Conservation (phyloP, 371 early-diverging fungal species). For the Rhizopus delemar region DNA sequence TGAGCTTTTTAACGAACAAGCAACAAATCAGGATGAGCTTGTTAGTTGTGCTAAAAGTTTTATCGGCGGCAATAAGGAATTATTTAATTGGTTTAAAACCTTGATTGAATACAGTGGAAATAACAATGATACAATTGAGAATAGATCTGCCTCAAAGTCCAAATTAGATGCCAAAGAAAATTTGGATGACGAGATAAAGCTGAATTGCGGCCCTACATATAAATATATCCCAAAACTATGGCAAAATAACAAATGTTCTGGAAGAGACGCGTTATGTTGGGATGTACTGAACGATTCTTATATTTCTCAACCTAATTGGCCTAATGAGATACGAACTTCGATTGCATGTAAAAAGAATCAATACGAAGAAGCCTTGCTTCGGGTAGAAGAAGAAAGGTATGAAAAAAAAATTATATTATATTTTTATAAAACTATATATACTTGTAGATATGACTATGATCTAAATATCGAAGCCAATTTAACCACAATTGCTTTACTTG, state of each 20-base stretch:
- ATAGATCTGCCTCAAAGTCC: constrained; percentile 21
- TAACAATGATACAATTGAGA: constrained; percentile 34
- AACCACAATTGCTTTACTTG: constrained; percentile 87
- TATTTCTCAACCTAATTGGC: constrained; percentile 94
- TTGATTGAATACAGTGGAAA: constrained; percentile 87
- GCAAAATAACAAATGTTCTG: constrained; percentile 71
- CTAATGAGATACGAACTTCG: constrained; percentile 92
- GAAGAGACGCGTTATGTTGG: constrained; percentile 85
- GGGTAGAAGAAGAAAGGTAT: constrained; percentile 95
- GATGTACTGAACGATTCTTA: constrained; percentile 97
- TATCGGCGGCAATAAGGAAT: constrained; percentile 71
- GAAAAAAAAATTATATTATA: not conserved
- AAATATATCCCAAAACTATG: constrained; percentile 57
- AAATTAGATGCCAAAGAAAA: constrained; percentile 20
- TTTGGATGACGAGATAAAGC: constrained; percentile 22
- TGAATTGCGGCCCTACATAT: constrained; percentile 65
- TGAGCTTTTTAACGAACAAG: constrained; percentile 94
- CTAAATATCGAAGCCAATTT: constrained; percentile 94
- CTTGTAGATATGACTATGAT: constrained; percentile 91
- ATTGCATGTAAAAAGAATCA: constrained; percentile 92
- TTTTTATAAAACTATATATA: not conserved
- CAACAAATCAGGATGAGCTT: constrained; percentile 79
- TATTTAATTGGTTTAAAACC: constrained; percentile 92
- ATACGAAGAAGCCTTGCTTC: constrained; percentile 96
- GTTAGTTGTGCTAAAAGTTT: constrained; percentile 84